Conservation (phyloP, 208 protist species). For the Trypanosoma conorhini region DNA sequence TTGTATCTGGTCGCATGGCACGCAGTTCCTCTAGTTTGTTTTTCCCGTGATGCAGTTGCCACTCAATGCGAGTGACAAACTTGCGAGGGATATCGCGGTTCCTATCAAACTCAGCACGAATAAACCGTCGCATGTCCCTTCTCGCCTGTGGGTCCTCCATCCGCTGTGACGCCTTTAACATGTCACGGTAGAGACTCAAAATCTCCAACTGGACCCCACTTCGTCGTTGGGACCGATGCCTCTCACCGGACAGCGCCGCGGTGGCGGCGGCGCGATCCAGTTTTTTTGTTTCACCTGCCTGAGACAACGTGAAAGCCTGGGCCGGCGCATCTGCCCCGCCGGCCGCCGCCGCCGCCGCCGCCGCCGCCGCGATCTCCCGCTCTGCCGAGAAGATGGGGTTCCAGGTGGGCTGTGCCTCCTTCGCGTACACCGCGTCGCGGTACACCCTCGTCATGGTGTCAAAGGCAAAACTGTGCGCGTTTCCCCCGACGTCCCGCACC, state of each 20-base stretch:
- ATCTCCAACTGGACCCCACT: conserved; percentile 86
- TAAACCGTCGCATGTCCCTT: conserved; percentile 45
- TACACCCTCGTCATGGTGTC: conserved; percentile 77
- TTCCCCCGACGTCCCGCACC: conserved; percentile 48
- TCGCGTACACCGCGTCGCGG: conserved; percentile 57
- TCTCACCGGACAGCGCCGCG: not conserved
- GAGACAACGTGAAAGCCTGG: not conserved
- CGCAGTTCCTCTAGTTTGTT: conserved; percentile 86
- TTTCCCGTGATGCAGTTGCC: conserved; percentile 76
- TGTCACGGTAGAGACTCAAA: conserved; percentile 61
- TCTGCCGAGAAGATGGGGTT: conserved; percentile 45
- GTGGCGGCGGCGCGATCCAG: not conserved
- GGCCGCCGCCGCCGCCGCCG: not conserved
- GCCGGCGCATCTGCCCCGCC: too few species aligned
- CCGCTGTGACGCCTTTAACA: conserved; percentile 55
- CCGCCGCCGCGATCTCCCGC: not conserved
- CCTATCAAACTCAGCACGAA: conserved; percentile 74
- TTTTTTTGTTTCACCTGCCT: not conserved
- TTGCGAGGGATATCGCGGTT: conserved; percentile 58
- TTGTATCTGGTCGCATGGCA: conserved; percentile 51
- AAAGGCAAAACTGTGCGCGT: conserved; percentile 58
- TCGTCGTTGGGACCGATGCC: conserved; percentile 28
- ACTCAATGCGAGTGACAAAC: conserved; percentile 80
- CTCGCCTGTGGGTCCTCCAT: conserved; percentile 67
- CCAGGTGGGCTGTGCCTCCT: conserved; percentile 30